phyloP scores from a whole-genome alignment of 2,329 filamentous ascomycete genomes.

The Emydomyces testavorans region DNA sequence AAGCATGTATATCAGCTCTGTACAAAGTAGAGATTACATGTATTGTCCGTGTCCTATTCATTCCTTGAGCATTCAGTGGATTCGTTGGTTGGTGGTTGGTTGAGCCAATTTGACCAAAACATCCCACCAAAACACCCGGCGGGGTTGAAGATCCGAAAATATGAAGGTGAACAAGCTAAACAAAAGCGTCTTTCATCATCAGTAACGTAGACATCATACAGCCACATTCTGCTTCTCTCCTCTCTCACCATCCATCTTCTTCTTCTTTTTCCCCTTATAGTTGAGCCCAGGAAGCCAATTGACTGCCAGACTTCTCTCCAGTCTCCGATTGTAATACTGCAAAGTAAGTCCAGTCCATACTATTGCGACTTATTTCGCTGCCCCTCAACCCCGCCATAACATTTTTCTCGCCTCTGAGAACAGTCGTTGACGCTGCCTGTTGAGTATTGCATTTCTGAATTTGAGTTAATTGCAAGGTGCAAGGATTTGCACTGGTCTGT shows the following conservation, averaged over 20 bases:
- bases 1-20: too few species aligned
- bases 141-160: neutral
- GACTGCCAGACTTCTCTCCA: neutral
- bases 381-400: conserved; percentile 10
- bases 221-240: neutral
- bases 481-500: too few species aligned
- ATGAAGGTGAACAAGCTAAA: too few species aligned
- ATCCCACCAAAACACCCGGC: conserved; percentile 1
- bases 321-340: neutral
- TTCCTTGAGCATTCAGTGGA: too few species aligned
- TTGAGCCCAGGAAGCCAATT: neutral
- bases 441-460: too few species aligned
- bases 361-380: neutral
- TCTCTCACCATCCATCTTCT: too few species aligned
- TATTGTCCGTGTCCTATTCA: too few species aligned
- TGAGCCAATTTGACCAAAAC: neutral
- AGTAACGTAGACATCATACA: neutral
- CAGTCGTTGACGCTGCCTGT: too few species aligned
- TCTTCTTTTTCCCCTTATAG: conserved; percentile 5
- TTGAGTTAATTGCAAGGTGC: too few species aligned
- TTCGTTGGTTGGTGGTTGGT: conserved; percentile 28
- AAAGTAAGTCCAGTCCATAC: conserved; percentile 6
- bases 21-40: too few species aligned
- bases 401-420: neutral
- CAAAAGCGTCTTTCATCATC: conserved; percentile 6